Conservation (phyloP, 2,329 filamentous ascomycete genomes). For the Penicillium brasilianum region DNA sequence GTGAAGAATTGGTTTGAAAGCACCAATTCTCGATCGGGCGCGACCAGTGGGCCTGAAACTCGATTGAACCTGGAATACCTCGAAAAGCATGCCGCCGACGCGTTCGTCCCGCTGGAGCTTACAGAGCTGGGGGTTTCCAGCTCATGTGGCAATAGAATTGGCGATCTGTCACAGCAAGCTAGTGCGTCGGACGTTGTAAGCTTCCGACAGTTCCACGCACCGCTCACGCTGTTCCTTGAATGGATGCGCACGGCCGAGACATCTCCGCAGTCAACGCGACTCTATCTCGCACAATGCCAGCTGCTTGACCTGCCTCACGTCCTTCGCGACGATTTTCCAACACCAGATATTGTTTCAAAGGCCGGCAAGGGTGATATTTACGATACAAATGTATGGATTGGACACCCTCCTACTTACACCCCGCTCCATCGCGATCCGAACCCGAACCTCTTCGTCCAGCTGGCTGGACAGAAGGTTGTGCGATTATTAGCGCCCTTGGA, state of each 20-base stretch:
- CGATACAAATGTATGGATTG: constrained; percentile 84
- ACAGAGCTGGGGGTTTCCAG: constrained; percentile 36
- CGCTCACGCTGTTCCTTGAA: constrained; percentile 67
- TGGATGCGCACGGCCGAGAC: constrained; percentile 46
- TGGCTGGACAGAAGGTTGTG: constrained; percentile 73
- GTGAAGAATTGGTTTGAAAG: constrained; percentile 63
- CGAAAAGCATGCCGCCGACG: constrained; percentile 50
- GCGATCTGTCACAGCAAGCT: constrained; percentile 15
- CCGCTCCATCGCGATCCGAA: constrained; percentile 93
- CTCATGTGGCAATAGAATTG: neutral
- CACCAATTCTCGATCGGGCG: constrained; percentile 40
- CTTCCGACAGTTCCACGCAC: constrained; percentile 56
- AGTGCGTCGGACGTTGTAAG: constrained; percentile 21
- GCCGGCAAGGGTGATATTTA: constrained; percentile 85
- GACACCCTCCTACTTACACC: constrained; percentile 83
- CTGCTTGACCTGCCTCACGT: constrained; percentile 68
- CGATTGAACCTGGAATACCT: constrained; percentile 52
- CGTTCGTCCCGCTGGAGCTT: constrained; percentile 65
- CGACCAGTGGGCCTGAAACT: constrained; percentile 27
- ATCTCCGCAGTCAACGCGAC: constrained; percentile 38
- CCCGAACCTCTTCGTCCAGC: constrained; percentile 86
- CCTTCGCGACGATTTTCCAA: constrained; percentile 69
- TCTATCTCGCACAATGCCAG: constrained; percentile 87
- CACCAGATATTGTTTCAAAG: constrained; percentile 65
- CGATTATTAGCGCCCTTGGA: constrained; percentile 69